Percentiles rank a stretch among this genome's conserved stretches.
Conservation (phyloP, 305 asterid genomes). For the Stenogyne calaminthoides region DNA sequence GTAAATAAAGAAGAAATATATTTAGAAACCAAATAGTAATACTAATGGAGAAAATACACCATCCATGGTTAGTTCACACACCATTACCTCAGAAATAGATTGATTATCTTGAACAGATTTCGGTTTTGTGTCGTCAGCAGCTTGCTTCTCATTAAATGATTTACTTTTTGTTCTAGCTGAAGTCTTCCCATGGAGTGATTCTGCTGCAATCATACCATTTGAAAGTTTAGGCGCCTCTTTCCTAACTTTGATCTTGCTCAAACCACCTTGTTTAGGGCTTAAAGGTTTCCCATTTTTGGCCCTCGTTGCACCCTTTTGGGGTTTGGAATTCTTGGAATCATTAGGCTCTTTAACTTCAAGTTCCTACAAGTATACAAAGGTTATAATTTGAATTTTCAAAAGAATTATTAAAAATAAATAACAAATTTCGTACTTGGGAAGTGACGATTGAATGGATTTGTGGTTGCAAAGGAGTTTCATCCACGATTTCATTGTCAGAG, state of each 20-base stretch:
- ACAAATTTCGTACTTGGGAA: conserved; percentile 44
- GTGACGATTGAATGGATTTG: conserved; percentile 35
- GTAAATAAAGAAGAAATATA: conserved; percentile 30
- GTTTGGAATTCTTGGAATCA: conserved; percentile 45
- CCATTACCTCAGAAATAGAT: conserved; percentile 47
- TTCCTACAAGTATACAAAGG: conserved; percentile 41
- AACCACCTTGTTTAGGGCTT: conserved; percentile 37
- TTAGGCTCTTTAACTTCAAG: conserved; percentile 37
- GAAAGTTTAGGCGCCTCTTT: conserved; percentile 45
- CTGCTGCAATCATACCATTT: conserved; percentile 47
- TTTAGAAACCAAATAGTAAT: conserved; percentile 3
- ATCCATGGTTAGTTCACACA: conserved; percentile 6
- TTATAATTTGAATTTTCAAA: background rate
- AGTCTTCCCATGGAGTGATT: conserved; percentile 41
- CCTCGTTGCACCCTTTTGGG: conserved; percentile 44
- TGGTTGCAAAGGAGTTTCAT: conserved; percentile 37
- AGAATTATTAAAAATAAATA: conserved; percentile 11
- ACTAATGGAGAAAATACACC: background rate
- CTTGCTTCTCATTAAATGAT: conserved; percentile 46
- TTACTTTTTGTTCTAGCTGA: conserved; percentile 47
- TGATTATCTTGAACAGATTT: conserved; percentile 30
- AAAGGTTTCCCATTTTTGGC: conserved; percentile 50
- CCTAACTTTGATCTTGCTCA: conserved; percentile 54
- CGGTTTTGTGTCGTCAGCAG: conserved; percentile 36
- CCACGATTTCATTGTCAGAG: conserved; percentile 28